Evolutionary conservation across 306 rosid species (phyloP), one percentile per base, ranked within the genome.

Genomic region (Lithocarpus polystachyus): DNA sequence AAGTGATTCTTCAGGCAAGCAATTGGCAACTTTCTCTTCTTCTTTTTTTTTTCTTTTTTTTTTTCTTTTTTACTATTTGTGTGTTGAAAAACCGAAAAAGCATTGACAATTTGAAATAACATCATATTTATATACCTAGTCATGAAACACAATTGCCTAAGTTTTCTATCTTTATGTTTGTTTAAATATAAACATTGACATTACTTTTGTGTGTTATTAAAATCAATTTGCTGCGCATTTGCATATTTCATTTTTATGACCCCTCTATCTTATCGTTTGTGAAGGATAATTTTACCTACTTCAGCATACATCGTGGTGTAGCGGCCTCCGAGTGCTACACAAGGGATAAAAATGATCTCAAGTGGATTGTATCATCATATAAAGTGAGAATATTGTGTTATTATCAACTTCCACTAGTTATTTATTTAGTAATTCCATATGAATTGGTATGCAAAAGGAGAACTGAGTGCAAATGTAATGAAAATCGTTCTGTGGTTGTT

Each of bases 401-500:
- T 75, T 17, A 37, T 79, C 76, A 74, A 51, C 78, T 62, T 79
- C 86, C 72, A 80, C 85, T 80, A 1, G 17, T 81, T 77, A 40
- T 43, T 59, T 78, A 33, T 71, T 75, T 74, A 59, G 60, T 23
- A 78, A 68, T 33, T 62, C 51, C 74, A 64, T 68, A 56, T 68
- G 54, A 56, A 77, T 40, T 7, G 84, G 81, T 86, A 75, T 80
- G 84, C 79, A 65, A 48, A 89, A 88, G 82, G 78, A 33, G 29
- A 56, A 24, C 28, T 8, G 71, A 14, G 73, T 26, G 33, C 2
- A 57, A 26, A 26, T 75, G 52, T 51, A 4, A 24, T 83, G 77
- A 61, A 35, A 22, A 48, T 75, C 81, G 54, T 52, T 37, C 62
- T 9, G 45, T 33, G 71, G 61, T 62, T 35, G 26, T 87, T 74